These are phyloP conservation scores for Neurospora tetrasperma DNA, from an alignment of 495 filamentous ascomycete species.

Conservation along the genomic window DNA sequence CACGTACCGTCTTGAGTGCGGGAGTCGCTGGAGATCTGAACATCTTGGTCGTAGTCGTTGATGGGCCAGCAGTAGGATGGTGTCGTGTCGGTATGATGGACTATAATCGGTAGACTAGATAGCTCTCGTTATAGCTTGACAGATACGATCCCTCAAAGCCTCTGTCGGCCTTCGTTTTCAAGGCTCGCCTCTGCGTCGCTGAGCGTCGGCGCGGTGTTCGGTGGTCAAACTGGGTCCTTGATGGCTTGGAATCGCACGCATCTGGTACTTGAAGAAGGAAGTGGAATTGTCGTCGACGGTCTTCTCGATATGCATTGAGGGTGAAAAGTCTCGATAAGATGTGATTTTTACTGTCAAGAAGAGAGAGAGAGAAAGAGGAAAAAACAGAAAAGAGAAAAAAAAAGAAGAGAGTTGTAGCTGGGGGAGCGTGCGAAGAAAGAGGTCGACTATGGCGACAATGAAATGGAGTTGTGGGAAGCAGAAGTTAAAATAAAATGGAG, in stretches of 20 bases:
- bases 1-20: constrained; percentile 63
- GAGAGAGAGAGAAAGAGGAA: too few species aligned
- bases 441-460: background rate
- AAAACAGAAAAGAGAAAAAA: constrained; percentile 2
- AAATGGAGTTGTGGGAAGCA: background rate
- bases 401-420: constrained; percentile 4
- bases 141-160: constrained; percentile 1
- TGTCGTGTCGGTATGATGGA: background rate
- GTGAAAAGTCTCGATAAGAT: constrained; percentile 5
- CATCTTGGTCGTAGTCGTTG: background rate
- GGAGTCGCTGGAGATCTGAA: constrained; percentile 36
- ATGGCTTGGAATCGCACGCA: constrained; percentile 32
- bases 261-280: constrained; percentile 38
- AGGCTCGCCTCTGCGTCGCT: constrained; percentile 41
- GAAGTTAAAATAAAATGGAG: constrained; percentile 1
- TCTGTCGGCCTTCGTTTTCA: constrained; percentile 23
- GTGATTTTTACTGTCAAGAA: constrained; percentile 5
- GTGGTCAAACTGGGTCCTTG: constrained; percentile 29
- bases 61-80: background rate
- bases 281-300: constrained; percentile 29
- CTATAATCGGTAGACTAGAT: background rate
- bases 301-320: constrained; percentile 39
- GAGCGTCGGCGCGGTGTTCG: constrained; percentile 36
- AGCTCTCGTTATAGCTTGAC: background rate
- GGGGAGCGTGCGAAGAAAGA: constrained; percentile 5